These are phyloP conservation scores for Symbiotaphrina buchneri DNA, from an alignment of 495 filamentous ascomycete genomes.

Conservation along the genomic window DNA sequence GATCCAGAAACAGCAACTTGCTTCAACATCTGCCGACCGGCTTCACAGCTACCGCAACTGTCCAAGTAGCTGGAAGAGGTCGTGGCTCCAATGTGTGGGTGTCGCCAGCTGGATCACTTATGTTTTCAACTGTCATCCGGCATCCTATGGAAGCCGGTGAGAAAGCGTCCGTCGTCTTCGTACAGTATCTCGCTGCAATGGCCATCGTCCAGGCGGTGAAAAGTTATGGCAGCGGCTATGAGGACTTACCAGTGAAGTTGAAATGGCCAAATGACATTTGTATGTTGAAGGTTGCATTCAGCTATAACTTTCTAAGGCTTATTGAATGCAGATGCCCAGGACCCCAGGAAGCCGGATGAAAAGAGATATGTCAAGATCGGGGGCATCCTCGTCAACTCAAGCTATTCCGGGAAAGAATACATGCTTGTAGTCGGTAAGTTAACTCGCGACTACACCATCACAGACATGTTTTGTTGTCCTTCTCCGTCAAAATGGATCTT, in stretches of 20 bases:
- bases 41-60: slow-evolving; percentile 77
- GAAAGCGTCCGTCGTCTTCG: slow-evolving; percentile 70
- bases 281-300: slow-evolving; percentile 7
- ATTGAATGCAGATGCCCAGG: slow-evolving; percentile 34
- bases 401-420: slow-evolving; percentile 54
- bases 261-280: slow-evolving; percentile 98
- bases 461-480: background rate
- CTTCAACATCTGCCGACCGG: slow-evolving; percentile 58
- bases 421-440: slow-evolving; percentile 41
- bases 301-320: background rate
- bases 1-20: slow-evolving; percentile 47
- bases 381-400: slow-evolving; percentile 82
- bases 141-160: slow-evolving; percentile 49
- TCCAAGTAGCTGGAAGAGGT: slow-evolving; percentile 77
- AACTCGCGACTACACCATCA: no score
- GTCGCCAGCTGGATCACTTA: slow-evolving; percentile 63
- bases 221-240: slow-evolving; percentile 54
- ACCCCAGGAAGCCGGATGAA: slow-evolving; percentile 35
- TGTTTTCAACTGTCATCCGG: slow-evolving; percentile 70
- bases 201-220: slow-evolving; percentile 79
- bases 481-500: no score
- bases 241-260: slow-evolving; percentile 52
- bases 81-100: slow-evolving; percentile 91
- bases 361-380: slow-evolving; percentile 72
- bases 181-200: slow-evolving; percentile 81